Percentiles rank a stretch among this genome's conserved stretches.
Evolutionary conservation across 495 filamentous ascomycete genomes (phyloP).

Genomic region (Neohortaea acidophila): DNA sequence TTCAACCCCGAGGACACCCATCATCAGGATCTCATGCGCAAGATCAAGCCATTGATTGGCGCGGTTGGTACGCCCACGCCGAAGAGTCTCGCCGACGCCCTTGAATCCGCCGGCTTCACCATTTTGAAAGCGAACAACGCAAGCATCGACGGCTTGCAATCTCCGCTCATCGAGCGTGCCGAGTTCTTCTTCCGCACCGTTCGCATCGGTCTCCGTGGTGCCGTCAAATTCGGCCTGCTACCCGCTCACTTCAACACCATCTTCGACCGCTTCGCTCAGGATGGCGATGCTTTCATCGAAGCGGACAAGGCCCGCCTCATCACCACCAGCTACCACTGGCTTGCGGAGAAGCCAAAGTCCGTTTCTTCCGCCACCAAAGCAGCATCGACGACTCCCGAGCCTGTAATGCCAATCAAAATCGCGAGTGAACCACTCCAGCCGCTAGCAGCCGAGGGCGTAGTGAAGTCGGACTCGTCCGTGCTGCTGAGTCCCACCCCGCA

Average conservation of each 20-base stretch:
- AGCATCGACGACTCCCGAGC: too few relatives aligned
- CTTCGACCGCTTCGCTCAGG: constrained; percentile 45
- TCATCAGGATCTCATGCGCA: constrained; percentile 42
- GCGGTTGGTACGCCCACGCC: constrained; percentile 49
- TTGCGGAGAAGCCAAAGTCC: constrained; percentile 46
- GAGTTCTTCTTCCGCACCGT: constrained; percentile 46
- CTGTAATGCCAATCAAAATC: too few relatives aligned
- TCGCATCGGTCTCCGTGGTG: constrained; percentile 36
- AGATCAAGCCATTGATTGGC: constrained; percentile 48
- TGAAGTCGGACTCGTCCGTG: too few relatives aligned
- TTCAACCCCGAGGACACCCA: constrained; percentile 40
- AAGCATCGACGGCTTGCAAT: constrained; percentile 42
- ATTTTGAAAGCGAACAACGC: constrained; percentile 42
- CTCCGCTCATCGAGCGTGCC: constrained; percentile 44
- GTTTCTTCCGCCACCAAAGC: too few relatives aligned
- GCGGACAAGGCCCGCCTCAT: constrained; percentile 46
- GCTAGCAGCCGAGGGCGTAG: too few relatives aligned
- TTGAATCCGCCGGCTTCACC: constrained; percentile 38
- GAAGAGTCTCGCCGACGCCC: constrained; percentile 35
- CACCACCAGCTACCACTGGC: constrained; percentile 46
- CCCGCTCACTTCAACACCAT: constrained; percentile 47
- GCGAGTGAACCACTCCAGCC: too few relatives aligned
- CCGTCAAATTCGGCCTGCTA: constrained; percentile 35
- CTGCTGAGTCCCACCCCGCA: too few relatives aligned
- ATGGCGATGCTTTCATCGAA: constrained; percentile 46